phyloP scores from a whole-genome alignment of 495 filamentous ascomycete genomes.

The Aspergillus saccharolyticus region DNA sequence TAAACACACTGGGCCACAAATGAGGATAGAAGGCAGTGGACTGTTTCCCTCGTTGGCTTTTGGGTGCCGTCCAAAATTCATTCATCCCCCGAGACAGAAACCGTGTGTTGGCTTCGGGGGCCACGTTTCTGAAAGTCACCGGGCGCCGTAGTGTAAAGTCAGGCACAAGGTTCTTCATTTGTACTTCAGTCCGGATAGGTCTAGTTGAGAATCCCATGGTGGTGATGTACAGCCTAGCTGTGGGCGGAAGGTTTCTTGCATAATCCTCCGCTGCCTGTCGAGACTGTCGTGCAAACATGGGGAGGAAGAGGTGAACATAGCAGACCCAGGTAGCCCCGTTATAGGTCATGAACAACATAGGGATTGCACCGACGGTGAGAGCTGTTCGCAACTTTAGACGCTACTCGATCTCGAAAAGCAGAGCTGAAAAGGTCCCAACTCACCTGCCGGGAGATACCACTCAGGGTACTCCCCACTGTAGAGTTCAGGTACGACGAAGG shows the following conservation, averaged over 20 bases:
- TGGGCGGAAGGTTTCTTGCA: conserved; percentile 54
- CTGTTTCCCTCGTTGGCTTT: conserved; percentile 31
- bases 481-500: conserved; percentile 58
- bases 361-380: conserved; percentile 54
- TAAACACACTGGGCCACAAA: conserved; percentile 37
- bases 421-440: conserved; percentile 6
- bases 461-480: conserved; percentile 41
- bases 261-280: conserved; percentile 63
- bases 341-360: conserved; percentile 61
- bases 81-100: conserved; percentile 25
- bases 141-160: conserved; percentile 30
- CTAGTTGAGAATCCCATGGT: conserved; percentile 59
- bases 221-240: conserved; percentile 60
- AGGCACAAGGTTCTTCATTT: conserved; percentile 34
- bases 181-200: conserved; percentile 35
- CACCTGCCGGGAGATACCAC: conserved; percentile 44
- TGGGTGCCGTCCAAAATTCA: conserved; percentile 32
- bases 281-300: conserved; percentile 63
- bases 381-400: conserved; percentile 32
- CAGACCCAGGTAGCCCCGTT: conserved; percentile 65
- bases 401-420: not conserved
- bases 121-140: conserved; percentile 36
- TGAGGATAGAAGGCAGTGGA: conserved; percentile 40
- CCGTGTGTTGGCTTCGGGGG: conserved; percentile 30
- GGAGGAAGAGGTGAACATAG: conserved; percentile 65